Percentiles rank a stretch among this genome's conserved stretches.
phyloP scores from a whole-genome alignment of 176 grass and related monocot species.

The Miscanthus lutarioriparius region DNA sequence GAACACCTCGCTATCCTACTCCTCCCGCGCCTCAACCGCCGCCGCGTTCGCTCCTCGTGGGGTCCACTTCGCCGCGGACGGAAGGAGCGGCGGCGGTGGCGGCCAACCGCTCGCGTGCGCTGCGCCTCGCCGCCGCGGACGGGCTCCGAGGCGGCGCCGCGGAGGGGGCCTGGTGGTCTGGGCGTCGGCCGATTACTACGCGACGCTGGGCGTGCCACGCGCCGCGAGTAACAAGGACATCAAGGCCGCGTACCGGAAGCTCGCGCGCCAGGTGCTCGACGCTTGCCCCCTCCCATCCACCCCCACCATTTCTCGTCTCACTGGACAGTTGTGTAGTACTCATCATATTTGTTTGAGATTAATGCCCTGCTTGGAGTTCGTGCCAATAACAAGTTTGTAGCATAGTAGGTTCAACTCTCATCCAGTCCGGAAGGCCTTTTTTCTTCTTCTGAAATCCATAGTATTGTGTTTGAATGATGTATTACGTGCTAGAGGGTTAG shows the following conservation, averaged over 20 bases:
- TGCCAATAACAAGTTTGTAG: background rate
- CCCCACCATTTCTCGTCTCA: background rate
- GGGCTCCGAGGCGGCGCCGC: constrained; percentile 34
- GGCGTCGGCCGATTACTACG: constrained; percentile 87
- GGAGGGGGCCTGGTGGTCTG: constrained; percentile 44
- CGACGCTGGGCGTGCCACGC: constrained; percentile 74
- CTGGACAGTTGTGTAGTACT: background rate
- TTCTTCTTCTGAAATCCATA: background rate
- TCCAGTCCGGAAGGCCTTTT: background rate
- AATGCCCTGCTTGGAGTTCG: background rate
- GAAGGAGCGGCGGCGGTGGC: constrained; percentile 23
- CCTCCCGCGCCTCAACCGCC: constrained; percentile 11
- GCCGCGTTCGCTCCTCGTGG: constrained; percentile 28
- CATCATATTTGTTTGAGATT: background rate
- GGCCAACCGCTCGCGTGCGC: constrained; percentile 42
- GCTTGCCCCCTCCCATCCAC: background rate
- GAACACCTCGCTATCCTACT: constrained; percentile 26
- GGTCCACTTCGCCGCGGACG: constrained; percentile 26
- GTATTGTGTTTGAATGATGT: background rate
- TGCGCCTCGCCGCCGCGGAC: constrained; percentile 26
- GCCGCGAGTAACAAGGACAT: constrained; percentile 84
- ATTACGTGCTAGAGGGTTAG: constrained; percentile 12
- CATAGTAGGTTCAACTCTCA: background rate
- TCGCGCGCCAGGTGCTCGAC: constrained; percentile 89
- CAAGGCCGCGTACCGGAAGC: constrained; percentile 90